Conservation (phyloP, 139 green algal genomes). For the Picochlorum sp. region DNA sequence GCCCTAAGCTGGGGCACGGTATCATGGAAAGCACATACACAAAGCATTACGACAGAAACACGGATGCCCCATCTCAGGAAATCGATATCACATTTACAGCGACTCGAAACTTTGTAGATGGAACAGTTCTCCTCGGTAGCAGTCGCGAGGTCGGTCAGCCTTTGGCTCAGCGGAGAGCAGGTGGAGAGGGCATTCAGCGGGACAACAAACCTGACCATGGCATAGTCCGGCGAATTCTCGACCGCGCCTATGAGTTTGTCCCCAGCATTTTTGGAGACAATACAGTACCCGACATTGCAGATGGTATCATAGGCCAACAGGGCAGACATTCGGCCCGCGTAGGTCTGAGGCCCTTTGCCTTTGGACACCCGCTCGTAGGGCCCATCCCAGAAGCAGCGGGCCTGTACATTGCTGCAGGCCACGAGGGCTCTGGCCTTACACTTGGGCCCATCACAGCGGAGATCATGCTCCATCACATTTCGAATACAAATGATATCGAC, state of each 20-base stretch:
- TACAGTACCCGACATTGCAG: not conserved
- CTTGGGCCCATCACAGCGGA: slow-evolving; percentile 54
- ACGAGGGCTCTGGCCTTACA: slow-evolving; percentile 65
- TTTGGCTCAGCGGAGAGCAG: too few relatives aligned
- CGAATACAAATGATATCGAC: not conserved
- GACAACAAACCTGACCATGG: too few relatives aligned
- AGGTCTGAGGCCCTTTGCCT: slow-evolving; percentile 46
- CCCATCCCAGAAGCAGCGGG: slow-evolving; percentile 27
- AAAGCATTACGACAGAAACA: slow-evolving; percentile 23
- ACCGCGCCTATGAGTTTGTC: slow-evolving; percentile 39
- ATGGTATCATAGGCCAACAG: not conserved
- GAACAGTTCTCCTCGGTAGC: slow-evolving; percentile 46
- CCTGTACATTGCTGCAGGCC: slow-evolving; percentile 54
- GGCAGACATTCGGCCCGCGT: slow-evolving; percentile 14
- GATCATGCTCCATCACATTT: slow-evolving; percentile 17
- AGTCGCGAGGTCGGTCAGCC: slow-evolving; percentile 58
- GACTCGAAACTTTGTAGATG: slow-evolving; percentile 38
- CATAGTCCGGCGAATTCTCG: slow-evolving; percentile 49
- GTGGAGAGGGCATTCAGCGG: too few relatives aligned
- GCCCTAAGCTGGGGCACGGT: slow-evolving; percentile 29
- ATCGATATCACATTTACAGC: slow-evolving; percentile 69
- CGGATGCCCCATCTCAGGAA: not conserved
- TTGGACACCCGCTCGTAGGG: slow-evolving; percentile 42
- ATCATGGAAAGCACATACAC: slow-evolving; percentile 72
- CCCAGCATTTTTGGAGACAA: slow-evolving; percentile 5